Percentiles rank a stretch among this genome's conserved stretches.
These are phyloP conservation scores for Tetradesmus obliquus DNA, from an alignment of 139 green algal species.

Conservation along the genomic window DNA sequence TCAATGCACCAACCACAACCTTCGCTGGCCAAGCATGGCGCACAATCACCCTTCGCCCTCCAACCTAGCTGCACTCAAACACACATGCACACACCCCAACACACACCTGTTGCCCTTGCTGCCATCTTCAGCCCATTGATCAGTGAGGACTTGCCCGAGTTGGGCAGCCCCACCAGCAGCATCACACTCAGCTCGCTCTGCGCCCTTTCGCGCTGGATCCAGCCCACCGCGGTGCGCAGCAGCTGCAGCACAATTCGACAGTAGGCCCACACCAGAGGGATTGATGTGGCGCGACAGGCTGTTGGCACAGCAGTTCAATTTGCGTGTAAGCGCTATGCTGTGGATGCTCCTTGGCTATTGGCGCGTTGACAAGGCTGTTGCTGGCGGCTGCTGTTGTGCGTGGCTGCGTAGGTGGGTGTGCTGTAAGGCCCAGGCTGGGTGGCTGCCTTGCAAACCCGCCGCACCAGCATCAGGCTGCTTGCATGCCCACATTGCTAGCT, in stretches of 20 bases:
- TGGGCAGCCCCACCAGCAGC: conserved; percentile 57
- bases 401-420: too few species aligned
- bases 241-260: not conserved
- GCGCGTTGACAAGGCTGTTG: too few species aligned
- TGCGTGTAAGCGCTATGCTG: not conserved
- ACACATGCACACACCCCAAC: too few species aligned
- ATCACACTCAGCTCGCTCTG: conserved; percentile 38
- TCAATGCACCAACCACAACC: too few species aligned
- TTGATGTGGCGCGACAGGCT: not conserved
- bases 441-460: not conserved
- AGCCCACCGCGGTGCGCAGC: not conserved
- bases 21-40: too few species aligned
- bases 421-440: not conserved
- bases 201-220: conserved; percentile 28
- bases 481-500: too few species aligned
- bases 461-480: too few species aligned
- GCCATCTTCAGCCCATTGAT: conserved; percentile 53
- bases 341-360: not conserved
- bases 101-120: conserved; percentile 36
- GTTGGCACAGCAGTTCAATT: not conserved
- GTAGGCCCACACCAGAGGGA: not conserved
- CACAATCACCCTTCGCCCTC: too few species aligned
- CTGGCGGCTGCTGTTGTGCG: too few species aligned
- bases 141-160: conserved; percentile 57
- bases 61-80: too few species aligned